These are phyloP conservation scores for Pistacia vera DNA, from an alignment of 345 rosid species.

Conservation along the genomic window DNA sequence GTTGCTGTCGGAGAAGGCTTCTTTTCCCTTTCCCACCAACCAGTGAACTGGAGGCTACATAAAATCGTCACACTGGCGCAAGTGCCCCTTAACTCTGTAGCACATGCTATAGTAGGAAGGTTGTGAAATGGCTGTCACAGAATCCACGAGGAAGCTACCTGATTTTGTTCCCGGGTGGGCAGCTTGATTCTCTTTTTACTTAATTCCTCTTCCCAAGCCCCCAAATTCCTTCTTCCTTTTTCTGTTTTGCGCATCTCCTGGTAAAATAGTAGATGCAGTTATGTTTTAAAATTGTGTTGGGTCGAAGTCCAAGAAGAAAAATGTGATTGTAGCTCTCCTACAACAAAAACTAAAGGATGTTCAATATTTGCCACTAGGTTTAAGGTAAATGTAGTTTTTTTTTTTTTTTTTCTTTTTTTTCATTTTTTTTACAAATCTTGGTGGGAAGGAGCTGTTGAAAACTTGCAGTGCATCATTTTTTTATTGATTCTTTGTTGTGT, in stretches of 20 bases:
- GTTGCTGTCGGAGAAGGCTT: slow-evolving; percentile 56
- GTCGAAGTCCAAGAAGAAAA: slow-evolving; percentile 50
- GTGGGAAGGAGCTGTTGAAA: slow-evolving; percentile 57
- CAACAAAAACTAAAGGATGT: slow-evolving; percentile 51
- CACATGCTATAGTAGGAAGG: slow-evolving; percentile 26
- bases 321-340: slow-evolving; percentile 65
- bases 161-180: slow-evolving; percentile 39
- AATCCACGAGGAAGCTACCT: slow-evolving; percentile 48
- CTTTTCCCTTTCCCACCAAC: slow-evolving; percentile 40
- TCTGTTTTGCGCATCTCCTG: slow-evolving; percentile 29
- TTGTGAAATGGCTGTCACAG: slow-evolving; percentile 33
- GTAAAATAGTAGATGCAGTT: slow-evolving; percentile 49
- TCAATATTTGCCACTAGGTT: slow-evolving; percentile 53
- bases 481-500: slow-evolving; percentile 47
- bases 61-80: slow-evolving; percentile 25
- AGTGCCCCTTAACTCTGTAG: slow-evolving; percentile 34
- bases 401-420: slow-evolving; percentile 4
- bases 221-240: slow-evolving; percentile 16
- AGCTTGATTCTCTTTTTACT: slow-evolving; percentile 37
- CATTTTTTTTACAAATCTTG: slow-evolving; percentile 23
- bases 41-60: slow-evolving; percentile 41
- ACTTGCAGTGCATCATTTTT: slow-evolving; percentile 53
- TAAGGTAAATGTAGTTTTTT: slow-evolving; percentile 39
- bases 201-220: slow-evolving; percentile 23
- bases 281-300: slow-evolving; percentile 47